Conservation (phyloP, 2,329 filamentous ascomycete species). For the Pestalotiopsis sp. region DNA sequence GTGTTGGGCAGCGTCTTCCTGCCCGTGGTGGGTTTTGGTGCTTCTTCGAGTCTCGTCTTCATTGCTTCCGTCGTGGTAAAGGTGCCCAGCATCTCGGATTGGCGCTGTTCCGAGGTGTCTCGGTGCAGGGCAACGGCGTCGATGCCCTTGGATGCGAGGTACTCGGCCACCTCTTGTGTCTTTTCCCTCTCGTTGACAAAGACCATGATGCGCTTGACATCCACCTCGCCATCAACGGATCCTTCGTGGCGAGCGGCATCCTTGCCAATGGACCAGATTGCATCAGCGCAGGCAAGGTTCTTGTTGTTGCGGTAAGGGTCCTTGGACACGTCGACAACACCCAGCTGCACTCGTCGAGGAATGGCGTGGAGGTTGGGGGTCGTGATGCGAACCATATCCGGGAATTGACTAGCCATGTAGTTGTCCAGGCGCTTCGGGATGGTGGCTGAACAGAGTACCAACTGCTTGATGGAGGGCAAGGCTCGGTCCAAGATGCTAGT, state of each 20-base stretch:
- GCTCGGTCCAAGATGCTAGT: slow-evolving; percentile 81
- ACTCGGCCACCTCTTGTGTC: slow-evolving; percentile 78
- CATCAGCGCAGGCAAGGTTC: slow-evolving; percentile 89
- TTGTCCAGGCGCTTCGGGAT: slow-evolving; percentile 89
- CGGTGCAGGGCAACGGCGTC: slow-evolving; percentile 84
- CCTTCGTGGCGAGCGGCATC: slow-evolving; percentile 65
- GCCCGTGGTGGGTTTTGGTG: slow-evolving; percentile 21
- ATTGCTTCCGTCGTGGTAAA: slow-evolving; percentile 65
- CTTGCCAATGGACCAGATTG: slow-evolving; percentile 90
- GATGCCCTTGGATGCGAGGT: slow-evolving; percentile 82
- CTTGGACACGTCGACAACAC: slow-evolving; percentile 87
- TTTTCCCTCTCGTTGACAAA: slow-evolving; percentile 97
- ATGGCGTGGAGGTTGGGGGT: slow-evolving; percentile 97
- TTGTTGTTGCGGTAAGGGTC: slow-evolving; percentile 96
- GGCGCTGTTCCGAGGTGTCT: slow-evolving; percentile 78
- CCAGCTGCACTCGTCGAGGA: slow-evolving; percentile 89
- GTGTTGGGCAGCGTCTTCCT: slow-evolving; percentile 69
- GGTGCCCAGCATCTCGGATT: slow-evolving; percentile 73
- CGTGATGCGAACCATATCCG: slow-evolving; percentile 81
- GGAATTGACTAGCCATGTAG: slow-evolving; percentile 80
- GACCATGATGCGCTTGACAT: slow-evolving; percentile 85
- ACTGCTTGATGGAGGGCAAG: slow-evolving; percentile 78
- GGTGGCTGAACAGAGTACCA: slow-evolving; percentile 93
- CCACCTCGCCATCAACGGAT: slow-evolving; percentile 55
- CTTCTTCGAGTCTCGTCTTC: slow-evolving; percentile 21